Base-by-base conservation (phyloP, 1,284 basidiomycete genomes). In the Athelia sp. region DNA sequence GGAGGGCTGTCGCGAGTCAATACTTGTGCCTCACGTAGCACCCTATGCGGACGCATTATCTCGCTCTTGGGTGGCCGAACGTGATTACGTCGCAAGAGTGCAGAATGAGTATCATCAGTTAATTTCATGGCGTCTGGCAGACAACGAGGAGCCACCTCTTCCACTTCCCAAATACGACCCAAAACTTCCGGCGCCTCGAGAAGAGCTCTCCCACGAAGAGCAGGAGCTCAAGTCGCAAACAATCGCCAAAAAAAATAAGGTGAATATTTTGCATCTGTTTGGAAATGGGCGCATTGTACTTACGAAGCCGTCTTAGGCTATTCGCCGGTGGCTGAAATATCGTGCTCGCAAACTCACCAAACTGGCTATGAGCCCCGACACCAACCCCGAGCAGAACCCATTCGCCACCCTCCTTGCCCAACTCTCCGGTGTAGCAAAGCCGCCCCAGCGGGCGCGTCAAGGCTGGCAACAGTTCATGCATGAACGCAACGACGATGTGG, bases 271-370 rank as follows among this genome's bases (percentile, higher is more conserved):
- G 13, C 6, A 13, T 29, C 13, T n/a, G n/a, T n/a, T n/a, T n/a
- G n/a, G n/a, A n/a, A n/a, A n/a, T n/a, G 6, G 6, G 13, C 4
- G 26, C 26, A 4, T 29, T 29, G 26, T 13, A 29, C n/a, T n/a
- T n/a, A 29, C 26, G 6, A 9, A 8, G 6, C 19, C n/a, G 9
- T 6, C 36, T 8, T 17, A 52, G 51, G 40, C 48, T 9, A 52
- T 52, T 42, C 40, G 23, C 1, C 29, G 48, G 4, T 52, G 51
- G 51, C 29, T 50, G 21, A 46, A 45, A 19, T 52, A 52, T 26
- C 48, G 51, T n/a, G 26, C 46, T 10, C 35, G 45, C 18, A 31
- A 45, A 10, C 43, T 50, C 11, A 29, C 17, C 9, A 36, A 38
- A 40, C 36, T 6, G 9, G 6, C n/a, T 46, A 22, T 42, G 9